Conservation (phyloP, 768 basidiomycete species). For the Suillus lakei region DNA sequence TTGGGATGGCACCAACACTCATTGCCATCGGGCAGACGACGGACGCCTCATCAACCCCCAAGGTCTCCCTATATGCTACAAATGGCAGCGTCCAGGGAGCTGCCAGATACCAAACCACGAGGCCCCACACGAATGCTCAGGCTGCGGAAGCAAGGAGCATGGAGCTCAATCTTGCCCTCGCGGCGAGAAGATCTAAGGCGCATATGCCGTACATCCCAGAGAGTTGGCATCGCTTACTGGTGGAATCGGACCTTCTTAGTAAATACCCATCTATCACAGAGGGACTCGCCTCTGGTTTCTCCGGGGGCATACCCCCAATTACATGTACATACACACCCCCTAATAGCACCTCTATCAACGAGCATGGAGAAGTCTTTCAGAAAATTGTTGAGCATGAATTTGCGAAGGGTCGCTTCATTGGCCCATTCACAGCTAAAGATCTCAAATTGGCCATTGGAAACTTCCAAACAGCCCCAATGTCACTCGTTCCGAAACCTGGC, state of each 20-base stretch:
- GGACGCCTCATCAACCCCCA: background rate
- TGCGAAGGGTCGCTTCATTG: slow-evolving; percentile 31
- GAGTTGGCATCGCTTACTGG: background rate
- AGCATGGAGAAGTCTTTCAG: background rate
- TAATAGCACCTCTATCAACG: background rate
- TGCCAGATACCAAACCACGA: slow-evolving; percentile 16
- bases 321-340: background rate
- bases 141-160: slow-evolving; percentile 36
- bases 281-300: background rate
- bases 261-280: slow-evolving; percentile 3
- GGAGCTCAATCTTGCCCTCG: slow-evolving; percentile 13
- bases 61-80: too few species aligned
- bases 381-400: slow-evolving; percentile 13
- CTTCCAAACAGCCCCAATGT: slow-evolving; percentile 34
- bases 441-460: slow-evolving; percentile 25
- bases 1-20: background rate
- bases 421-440: slow-evolving; percentile 29
- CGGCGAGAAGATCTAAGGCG: background rate
- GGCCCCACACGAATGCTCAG: slow-evolving; percentile 45
- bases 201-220: background rate
- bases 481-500: slow-evolving; percentile 32
- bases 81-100: too few species aligned
- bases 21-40: background rate
- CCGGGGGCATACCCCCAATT: background rate
- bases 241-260: background rate